Conservation (phyloP, 371 early-diverging fungal species). For the Saksenaea vasiformis region DNA sequence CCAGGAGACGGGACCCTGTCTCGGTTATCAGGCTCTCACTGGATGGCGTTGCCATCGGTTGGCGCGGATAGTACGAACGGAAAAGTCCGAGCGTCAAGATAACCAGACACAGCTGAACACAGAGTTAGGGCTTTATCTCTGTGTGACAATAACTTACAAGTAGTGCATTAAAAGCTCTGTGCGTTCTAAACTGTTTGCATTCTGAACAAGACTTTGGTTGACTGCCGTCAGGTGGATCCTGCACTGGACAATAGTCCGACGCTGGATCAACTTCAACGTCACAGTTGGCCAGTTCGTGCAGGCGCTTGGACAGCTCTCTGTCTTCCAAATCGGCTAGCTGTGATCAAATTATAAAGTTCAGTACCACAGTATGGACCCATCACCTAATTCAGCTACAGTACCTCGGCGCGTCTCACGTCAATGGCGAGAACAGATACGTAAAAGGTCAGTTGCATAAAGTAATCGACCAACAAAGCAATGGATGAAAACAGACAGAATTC, state of each 20-base stretch:
- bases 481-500: conserved; percentile 73
- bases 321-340: conserved; percentile 33
- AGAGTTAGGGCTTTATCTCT: not conserved
- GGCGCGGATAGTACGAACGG: conserved; percentile 3
- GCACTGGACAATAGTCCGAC: conserved; percentile 26
- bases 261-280: conserved; percentile 22
- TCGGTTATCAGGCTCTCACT: conserved; percentile 4
- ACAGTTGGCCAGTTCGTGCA: conserved; percentile 24
- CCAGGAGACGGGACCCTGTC: not conserved
- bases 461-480: conserved; percentile 68
- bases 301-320: conserved; percentile 28
- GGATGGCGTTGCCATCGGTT: not conserved
- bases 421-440: conserved; percentile 72
- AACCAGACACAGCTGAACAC: conserved; percentile 21
- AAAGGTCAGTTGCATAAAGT: conserved; percentile 72
- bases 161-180: conserved; percentile 29
- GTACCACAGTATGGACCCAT: conserved; percentile 3
- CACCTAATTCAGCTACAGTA: conserved; percentile 23
- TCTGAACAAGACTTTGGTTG: conserved; percentile 25
- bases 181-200: conserved; percentile 34
- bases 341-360: conserved; percentile 1
- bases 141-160: conserved; percentile 20
- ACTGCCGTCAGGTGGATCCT: conserved; percentile 17
- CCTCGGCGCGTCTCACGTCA: conserved; percentile 75
- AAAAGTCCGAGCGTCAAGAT: conserved; percentile 20